Evolutionary conservation across 352 stramenopile species (phyloP), one percentile per base, ranked within the genome.

Genomic region (Pythium periplocum): DNA sequence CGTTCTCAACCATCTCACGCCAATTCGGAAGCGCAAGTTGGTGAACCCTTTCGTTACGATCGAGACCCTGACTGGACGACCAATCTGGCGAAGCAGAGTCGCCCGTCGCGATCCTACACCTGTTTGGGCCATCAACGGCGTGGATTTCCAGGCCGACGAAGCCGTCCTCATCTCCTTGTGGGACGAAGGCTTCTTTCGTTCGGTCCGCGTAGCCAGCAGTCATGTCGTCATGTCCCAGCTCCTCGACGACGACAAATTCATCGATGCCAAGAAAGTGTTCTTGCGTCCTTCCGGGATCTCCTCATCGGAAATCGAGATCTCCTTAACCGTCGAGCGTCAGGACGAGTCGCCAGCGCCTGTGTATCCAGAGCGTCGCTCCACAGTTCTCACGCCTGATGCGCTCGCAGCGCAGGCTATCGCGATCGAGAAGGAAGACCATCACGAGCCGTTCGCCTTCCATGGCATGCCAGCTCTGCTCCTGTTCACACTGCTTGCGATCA

Each of bases 231-330:
- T 42, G 7, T 42, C 38, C 7, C 7, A 42, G 7, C 38, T 42
- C 7, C 17, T 26, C 17, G 17, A 26, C 17, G 54, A 81, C 70
- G 73, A 67, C 65, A 9, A 55, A 67, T 43, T 65, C 78, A 11
- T 66, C 70, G 0, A 26, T 26, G 17, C 17, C 17, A 26, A 26
- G 17, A 26, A 26, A 26, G 17, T 26, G 17, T 26, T 26, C 17
- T 26, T 26, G 17, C 17, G 17, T 26, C 17, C 17, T 26, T 26
- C 17, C 17, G 17, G 17, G 17, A 26, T 26, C 17, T 26, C 17
- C 17, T 26, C 17, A 26, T 26, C 17, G 17, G 17, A 26, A 26
- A 26, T 26, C 17, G 17, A 26, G 17, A 26, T 26, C 17, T 26
- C 17, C 17, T 26, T 26, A 26, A 26, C 17, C 17, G 17, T 26